Base-by-base conservation (phyloP, 2,329 filamentous ascomycete genomes). In the Macrophomina tecta region DNA sequence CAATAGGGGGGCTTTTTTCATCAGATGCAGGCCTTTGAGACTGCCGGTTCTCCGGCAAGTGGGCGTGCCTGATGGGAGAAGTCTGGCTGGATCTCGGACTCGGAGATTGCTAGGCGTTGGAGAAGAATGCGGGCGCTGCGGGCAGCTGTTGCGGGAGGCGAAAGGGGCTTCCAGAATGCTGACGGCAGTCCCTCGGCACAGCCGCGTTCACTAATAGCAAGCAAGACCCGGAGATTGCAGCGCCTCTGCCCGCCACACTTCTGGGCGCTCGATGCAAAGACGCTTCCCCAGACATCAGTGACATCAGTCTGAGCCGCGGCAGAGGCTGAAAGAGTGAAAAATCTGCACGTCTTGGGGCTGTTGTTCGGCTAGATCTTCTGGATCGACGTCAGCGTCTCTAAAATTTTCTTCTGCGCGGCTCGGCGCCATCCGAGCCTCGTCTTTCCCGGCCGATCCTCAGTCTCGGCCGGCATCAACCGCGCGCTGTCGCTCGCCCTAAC, bases 311-410 rank as follows among this genome's bases (percentile, higher is more conserved):
- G 16, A 36, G 23, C 4, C 14, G 18, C 14, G 5, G 4, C 9
- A 30, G 23, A 28, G 28, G 28, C 18, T 55, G 30, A 36, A 58
- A 49, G n/a, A 9, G 18, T 8, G 45, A 62, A 62, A 62, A 49
- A 38, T 62, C 58, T 62, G 58, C 58, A 51, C 30, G 12, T n/a
- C 58, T 49, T 48, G 58, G 38, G 52, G 52, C 52, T 38, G 58
- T 45, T n/a, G 45, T 38, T 3, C 5, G 58, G 58, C 58, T 38
- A 32, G 58, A 40, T 36, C 55, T 42, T 62, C 45, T 58, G 8
- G 63, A 65, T 65, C 63, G 63, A 65, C 63, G 63, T 65, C 63
- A 65, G 52, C 51, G 52, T 55, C 32, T 36, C 52, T 49, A 58
- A 65, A 65, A 56, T 58, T 65, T 65, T 56, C 18, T 6, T 48